A percentile compares a stretch with the other conserved stretches of the same genome.
Evolutionary conservation across 2,329 filamentous ascomycete species (phyloP).

Genomic region (Thelonectria blattea): DNA sequence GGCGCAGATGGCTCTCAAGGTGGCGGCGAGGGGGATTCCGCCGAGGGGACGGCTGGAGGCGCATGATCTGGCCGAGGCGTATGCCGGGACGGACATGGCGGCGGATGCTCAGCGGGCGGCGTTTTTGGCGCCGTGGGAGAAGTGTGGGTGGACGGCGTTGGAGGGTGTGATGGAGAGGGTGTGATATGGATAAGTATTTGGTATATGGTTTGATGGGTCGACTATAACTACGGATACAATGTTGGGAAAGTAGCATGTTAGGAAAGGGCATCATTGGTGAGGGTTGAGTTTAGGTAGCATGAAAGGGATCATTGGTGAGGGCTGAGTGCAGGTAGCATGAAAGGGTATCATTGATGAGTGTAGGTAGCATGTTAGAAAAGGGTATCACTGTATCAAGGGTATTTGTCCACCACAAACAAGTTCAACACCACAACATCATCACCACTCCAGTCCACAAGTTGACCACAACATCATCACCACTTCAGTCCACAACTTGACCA

Average conservation of each 20-base stretch:
- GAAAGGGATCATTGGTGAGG: too few relatives aligned
- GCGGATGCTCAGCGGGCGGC: conserved; percentile 79
- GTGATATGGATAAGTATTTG: neutral
- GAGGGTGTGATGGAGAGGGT: conserved; percentile 35
- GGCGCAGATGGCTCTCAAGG: conserved; percentile 80
- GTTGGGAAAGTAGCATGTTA: too few relatives aligned
- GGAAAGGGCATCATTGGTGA: too few relatives aligned
- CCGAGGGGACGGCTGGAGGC: conserved; percentile 73
- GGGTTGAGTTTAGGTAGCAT: too few relatives aligned
- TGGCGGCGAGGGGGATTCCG: conserved; percentile 76
- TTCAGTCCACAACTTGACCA: conserved; percentile 1
- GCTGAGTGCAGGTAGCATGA: too few relatives aligned
- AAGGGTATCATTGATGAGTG: neutral
- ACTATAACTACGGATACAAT: too few relatives aligned
- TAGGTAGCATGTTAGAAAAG: neutral
- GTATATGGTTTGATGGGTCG: neutral
- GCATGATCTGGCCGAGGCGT: conserved; percentile 73
- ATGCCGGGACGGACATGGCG: conserved; percentile 73
- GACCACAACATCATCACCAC: too few relatives aligned
- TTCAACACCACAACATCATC: too few relatives aligned
- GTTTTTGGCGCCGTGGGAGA: conserved; percentile 81
- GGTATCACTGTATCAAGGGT: conserved; percentile 11
- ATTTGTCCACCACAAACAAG: neutral
- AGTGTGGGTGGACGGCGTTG: conserved; percentile 68
- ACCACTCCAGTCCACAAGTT: too few relatives aligned